Conservation (phyloP, 1,284 basidiomycete species). For the Clitocybe nebularis region DNA sequence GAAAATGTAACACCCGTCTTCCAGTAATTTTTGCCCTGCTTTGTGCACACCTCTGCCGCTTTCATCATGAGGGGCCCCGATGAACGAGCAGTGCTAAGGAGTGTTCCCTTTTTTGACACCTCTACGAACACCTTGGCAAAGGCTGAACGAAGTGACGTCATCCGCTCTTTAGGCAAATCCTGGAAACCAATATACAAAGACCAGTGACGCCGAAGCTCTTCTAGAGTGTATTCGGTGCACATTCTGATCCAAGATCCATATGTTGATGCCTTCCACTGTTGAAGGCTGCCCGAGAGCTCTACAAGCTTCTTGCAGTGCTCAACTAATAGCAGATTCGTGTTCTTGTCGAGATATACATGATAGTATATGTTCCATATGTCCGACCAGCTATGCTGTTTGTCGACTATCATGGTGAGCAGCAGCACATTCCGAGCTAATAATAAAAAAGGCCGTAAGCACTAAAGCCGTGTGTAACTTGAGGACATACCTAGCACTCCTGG, state of each 20-base stretch:
- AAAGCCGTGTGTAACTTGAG: slow-evolving; percentile 8
- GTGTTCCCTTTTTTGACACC: slow-evolving; percentile 6
- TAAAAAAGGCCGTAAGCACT: neutral
- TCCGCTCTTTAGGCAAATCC: slow-evolving; percentile 6
- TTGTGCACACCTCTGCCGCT: slow-evolving; percentile 16
- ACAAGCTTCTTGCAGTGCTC: slow-evolving; percentile 37
- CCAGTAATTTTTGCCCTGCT: slow-evolving; percentile 39
- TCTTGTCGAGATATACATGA: slow-evolving; percentile 38
- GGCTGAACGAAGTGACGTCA: slow-evolving; percentile 12
- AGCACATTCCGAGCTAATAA: slow-evolving; percentile 36
- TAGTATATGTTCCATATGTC: slow-evolving; percentile 43
- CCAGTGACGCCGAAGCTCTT: slow-evolving; percentile 42
- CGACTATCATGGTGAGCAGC: slow-evolving; percentile 34
- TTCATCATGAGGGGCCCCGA: slow-evolving; percentile 34
- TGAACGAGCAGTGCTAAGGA: slow-evolving; percentile 26
- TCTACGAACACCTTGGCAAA: slow-evolving; percentile 11
- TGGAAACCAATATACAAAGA: slow-evolving; percentile 27
- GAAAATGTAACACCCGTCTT: slow-evolving; percentile 37
- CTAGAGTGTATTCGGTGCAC: slow-evolving; percentile 34
- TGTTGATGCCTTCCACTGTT: slow-evolving; percentile 32
- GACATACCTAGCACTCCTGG: slow-evolving; percentile 50
- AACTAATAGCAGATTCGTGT: slow-evolving; percentile 28
- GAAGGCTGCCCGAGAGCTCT: slow-evolving; percentile 16
- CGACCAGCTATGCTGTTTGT: slow-evolving; percentile 11
- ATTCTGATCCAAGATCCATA: slow-evolving; percentile 23